Evolutionary conservation across 495 filamentous ascomycete species (phyloP).

Genomic region (Annulohypoxylon maeteangense): DNA sequence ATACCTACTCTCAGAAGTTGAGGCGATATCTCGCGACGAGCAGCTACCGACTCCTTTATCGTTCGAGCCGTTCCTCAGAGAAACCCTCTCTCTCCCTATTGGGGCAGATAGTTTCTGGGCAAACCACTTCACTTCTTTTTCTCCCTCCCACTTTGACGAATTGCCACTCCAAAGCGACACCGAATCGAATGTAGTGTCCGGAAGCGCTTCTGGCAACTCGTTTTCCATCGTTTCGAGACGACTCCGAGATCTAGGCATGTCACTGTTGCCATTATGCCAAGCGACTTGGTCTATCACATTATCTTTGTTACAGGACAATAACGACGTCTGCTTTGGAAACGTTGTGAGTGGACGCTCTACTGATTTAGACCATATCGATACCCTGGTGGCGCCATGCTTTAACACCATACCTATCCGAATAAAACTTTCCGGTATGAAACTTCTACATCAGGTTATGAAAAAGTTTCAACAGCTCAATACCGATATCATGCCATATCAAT

Average conservation of each 20-base stretch:
- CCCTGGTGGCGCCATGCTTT: conserved; percentile 85
- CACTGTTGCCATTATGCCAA: conserved; percentile 73
- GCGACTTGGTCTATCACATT: conserved; percentile 73
- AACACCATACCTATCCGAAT: conserved; percentile 86
- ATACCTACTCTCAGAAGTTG: conserved; percentile 71
- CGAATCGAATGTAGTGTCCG: conserved; percentile 6
- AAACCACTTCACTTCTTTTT: conserved; percentile 58
- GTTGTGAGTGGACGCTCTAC: conserved; percentile 78
- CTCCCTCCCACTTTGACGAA: conserved; percentile 56
- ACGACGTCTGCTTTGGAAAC: conserved; percentile 84
- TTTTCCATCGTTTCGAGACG: conserved; percentile 58
- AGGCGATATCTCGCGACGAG: conserved; percentile 59
- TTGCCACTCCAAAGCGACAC: background rate
- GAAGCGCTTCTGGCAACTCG: conserved; percentile 28
- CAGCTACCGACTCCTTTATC: conserved; percentile 55
- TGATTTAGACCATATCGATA: conserved; percentile 69
- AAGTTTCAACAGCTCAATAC: conserved; percentile 67
- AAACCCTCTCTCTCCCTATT: conserved; percentile 40
- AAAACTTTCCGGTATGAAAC: conserved; percentile 53
- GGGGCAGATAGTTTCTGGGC: conserved; percentile 71
- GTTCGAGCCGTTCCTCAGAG: conserved; percentile 57
- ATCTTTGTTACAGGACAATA: conserved; percentile 57
- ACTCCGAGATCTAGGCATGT: conserved; percentile 63
- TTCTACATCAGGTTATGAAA: conserved; percentile 64
- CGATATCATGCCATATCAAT: conserved; percentile 69